These are phyloP conservation scores for Lipomyces japonicus DNA, from an alignment of 805 yeast species.

Conservation along the genomic window DNA sequence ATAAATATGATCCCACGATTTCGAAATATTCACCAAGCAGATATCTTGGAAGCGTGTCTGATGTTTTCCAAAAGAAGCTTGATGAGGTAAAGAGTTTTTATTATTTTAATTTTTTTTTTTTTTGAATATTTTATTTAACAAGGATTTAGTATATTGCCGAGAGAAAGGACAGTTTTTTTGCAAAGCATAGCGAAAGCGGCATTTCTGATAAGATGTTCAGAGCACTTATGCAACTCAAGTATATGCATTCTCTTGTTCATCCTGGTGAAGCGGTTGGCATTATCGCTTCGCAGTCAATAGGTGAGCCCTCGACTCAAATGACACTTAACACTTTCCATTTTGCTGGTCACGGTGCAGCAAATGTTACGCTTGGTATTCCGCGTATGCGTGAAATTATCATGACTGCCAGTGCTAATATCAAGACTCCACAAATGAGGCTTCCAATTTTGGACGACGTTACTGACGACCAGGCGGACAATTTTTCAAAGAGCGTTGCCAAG, in stretches of 20 bases:
- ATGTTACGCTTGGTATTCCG: conserved; percentile 98
- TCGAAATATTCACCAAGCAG: conserved; percentile 83
- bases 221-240: conserved; percentile 96
- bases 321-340: conserved; percentile 95
- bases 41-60: conserved; percentile 90
- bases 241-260: conserved; percentile 89
- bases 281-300: conserved; percentile 95
- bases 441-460: conserved; percentile 77
- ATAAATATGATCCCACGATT: conserved; percentile 82
- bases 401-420: conserved; percentile 94
- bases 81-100: conserved; percentile 49
- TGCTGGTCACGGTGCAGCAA: conserved; percentile 99
- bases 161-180: conserved; percentile 18
- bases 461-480: conserved; percentile 84
- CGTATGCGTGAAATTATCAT: conserved; percentile 99
- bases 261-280: conserved; percentile 99
- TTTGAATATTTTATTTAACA: background rate
- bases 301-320: conserved; percentile 99
- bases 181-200: conserved; percentile 39
- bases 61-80: conserved; percentile 74
- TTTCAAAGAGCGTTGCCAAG: conserved; percentile 84
- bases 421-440: conserved; percentile 98
- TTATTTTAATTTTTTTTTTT: background rate
- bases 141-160: conserved; percentile 9
- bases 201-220: conserved; percentile 78